Conservation (phyloP, 768 basidiomycete species). For the Glaciozyma martinii region DNA sequence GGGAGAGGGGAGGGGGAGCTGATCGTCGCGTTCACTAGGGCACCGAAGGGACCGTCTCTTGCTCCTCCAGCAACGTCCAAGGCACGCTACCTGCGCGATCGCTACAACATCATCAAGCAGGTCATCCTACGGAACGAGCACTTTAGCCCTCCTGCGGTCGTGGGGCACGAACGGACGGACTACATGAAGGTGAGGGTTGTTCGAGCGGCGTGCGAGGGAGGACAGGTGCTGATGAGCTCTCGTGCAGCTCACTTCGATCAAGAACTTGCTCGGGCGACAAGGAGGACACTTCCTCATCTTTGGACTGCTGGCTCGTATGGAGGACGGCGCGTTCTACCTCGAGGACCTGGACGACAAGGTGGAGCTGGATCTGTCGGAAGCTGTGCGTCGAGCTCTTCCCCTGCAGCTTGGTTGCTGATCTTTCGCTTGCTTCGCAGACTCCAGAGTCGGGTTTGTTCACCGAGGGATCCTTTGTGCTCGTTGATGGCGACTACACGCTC, state of each 20-base stretch:
- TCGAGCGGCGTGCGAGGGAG: no score
- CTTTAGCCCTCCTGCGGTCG: constrained; percentile 85
- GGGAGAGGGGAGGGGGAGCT: constrained; percentile 82
- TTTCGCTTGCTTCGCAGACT: constrained; percentile 50
- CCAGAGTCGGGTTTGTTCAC: constrained; percentile 94
- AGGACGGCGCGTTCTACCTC: constrained; percentile 79
- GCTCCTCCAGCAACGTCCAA: constrained; percentile 77
- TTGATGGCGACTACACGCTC: constrained; percentile 93
- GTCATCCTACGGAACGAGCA: constrained; percentile 91
- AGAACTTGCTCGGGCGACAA: constrained; percentile 83
- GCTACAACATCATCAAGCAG: constrained; percentile 84
- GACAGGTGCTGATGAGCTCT: background rate
- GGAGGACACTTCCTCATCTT: constrained; percentile 84
- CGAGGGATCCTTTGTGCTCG: constrained; percentile 86
- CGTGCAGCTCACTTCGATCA: constrained; percentile 77
- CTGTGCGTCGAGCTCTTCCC: constrained; percentile 46
- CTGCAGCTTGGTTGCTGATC: background rate
- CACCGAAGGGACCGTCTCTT: constrained; percentile 52
- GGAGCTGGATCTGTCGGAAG: constrained; percentile 73
- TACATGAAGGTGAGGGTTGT: constrained; percentile 65
- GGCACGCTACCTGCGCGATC: constrained; percentile 67
- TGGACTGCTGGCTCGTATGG: constrained; percentile 81
- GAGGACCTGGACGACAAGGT: constrained; percentile 91
- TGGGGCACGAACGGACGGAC: constrained; percentile 70
- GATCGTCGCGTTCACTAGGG: constrained; percentile 77